Base-by-base conservation (phyloP, 192 early-diverging fungal species). In the Allomyces macrogynus region DNA sequence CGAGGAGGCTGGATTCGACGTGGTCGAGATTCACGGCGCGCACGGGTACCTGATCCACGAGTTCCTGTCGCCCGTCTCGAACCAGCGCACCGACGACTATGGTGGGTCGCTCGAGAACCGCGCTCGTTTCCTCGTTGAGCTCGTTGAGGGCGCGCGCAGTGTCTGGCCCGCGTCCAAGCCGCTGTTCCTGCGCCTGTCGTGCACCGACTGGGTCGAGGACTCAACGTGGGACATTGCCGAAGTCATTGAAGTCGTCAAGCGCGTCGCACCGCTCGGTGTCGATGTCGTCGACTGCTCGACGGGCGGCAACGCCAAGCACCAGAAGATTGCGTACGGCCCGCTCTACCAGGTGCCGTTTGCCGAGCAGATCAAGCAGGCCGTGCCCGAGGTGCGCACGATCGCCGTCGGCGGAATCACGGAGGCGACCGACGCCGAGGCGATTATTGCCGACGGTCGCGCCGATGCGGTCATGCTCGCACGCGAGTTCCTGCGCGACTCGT, bases 41-140 rank as follows among this genome's bases (percentile, higher is more conserved):
- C 91, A 97, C 72, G 94, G 95, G 10, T 96, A 93, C 71, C 73
- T 96, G 57, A 68, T 90, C 63, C 76, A 86, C 73, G 75, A 83
- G 69, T 96, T 95, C 68, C 67, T 93, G 14, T 87, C 85, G 20
- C 85, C 88, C 3, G 64, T 89, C 43, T 76, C 86, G 63, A 96
- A 98, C 75, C 64, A 81, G 27, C 86, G 95, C 66, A 92, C 89
- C 0, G 95, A 98, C 70, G 64, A 87, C 61, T 98, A n/a, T 69
- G 95, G 93, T 42, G 93, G 95, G 0, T 84, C 84, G 3, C 83
- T 93, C 32, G 88, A 93, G 67, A 95, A 96, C 77, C 84, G 93
- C 64, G 74, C 78, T 22, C 83, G 89, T 0, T 86, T 92, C 65
- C 67, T 85, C 25, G 60, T 90, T 1, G 90, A 93, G 72, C 79